Evolutionary conservation across 2,329 filamentous ascomycete species (phyloP), one percentile per base, ranked within the genome.

Genomic region (Cercospora sp.): DNA sequence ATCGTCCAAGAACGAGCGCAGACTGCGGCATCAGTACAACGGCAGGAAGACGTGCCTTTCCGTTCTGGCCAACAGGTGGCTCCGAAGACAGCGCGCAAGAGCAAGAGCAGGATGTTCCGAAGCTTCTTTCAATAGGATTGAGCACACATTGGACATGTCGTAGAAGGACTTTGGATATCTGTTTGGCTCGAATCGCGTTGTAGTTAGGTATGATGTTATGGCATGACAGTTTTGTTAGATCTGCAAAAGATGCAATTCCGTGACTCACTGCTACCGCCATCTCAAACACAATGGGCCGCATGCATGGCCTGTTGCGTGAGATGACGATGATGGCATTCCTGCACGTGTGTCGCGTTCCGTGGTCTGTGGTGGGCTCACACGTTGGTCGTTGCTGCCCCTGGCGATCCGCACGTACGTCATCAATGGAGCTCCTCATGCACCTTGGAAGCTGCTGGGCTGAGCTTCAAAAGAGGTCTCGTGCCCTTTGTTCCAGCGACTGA

Each of bases 61-160:
- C 31, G 28, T 36, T 53, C 39, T 23, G 66, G 42, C 61, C 68
- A 67, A 4, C 45, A 64, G 20, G 36, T 53, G 6, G 36, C 42
- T 10, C 60, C 48, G 7, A 73, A 72, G 65, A 72, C 68, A 63
- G 70, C 70, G 28, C 69, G 70, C 62, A 76, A 74, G 67, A 70
- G 64, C 39, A 73, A 73, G 67, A 75, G 74, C 65, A 69, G 69
- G 64, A 66, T 75, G 63, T 69, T 75, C 58, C 69, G 72, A 51
- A 58, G 36, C 51, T 62, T 75, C 59, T 75, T 75, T 70, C 68
- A 68, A 31, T 68, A 70, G 64, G 39, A 64, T 16, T 33, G 33
- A 26, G 20, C 18, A 28, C 18, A 28, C 42, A 18, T 64, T 55
- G 61, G 45, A 23, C 36, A 57, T 20, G 26, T 63, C 45, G 61